These are phyloP conservation scores for Voacanga thouarsii DNA, from an alignment of 257 asterid genomes.

Conservation along the genomic window DNA sequence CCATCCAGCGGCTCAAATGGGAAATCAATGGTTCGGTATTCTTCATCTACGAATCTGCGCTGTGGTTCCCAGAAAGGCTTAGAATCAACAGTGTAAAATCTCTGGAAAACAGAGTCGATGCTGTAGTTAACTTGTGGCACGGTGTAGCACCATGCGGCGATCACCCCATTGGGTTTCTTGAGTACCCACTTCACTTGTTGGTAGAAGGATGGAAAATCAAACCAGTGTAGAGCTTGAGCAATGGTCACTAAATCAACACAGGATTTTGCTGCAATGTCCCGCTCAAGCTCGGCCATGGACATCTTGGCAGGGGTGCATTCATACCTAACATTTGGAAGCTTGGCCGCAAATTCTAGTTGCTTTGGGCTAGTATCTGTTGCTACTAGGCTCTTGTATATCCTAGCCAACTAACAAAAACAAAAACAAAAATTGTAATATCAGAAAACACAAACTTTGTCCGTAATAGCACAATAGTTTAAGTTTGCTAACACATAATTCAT, in stretches of 20 bases:
- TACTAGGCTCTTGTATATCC: constrained; percentile 42
- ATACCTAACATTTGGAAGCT: constrained; percentile 52
- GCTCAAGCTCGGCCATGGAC: constrained; percentile 41
- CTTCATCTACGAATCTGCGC: constrained; percentile 43
- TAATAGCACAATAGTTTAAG: no score
- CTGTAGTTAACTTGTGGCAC: constrained; percentile 37
- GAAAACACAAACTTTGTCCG: neutral
- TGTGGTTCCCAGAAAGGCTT: constrained; percentile 46
- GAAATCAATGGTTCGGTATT: constrained; percentile 41
- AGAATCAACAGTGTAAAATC: constrained; percentile 24
- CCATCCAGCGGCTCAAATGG: constrained; percentile 66
- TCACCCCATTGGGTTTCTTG: constrained; percentile 55
- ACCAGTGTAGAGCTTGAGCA: constrained; percentile 76
- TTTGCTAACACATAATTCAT: no score
- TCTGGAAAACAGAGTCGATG: constrained; percentile 37
- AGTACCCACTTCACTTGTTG: constrained; percentile 46
- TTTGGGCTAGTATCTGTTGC: constrained; percentile 65
- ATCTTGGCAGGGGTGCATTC: constrained; percentile 47
- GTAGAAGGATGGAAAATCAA: constrained; percentile 57
- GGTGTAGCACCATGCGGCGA: constrained; percentile 79
- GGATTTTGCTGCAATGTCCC: constrained; percentile 33
- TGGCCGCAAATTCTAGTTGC: constrained; percentile 54
- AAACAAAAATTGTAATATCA: neutral
- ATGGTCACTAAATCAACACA: constrained; percentile 44
- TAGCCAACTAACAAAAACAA: constrained; percentile 38